These are phyloP conservation scores for Aspergillus baeticus DNA, from an alignment of 495 filamentous ascomycete species.

Conservation along the genomic window DNA sequence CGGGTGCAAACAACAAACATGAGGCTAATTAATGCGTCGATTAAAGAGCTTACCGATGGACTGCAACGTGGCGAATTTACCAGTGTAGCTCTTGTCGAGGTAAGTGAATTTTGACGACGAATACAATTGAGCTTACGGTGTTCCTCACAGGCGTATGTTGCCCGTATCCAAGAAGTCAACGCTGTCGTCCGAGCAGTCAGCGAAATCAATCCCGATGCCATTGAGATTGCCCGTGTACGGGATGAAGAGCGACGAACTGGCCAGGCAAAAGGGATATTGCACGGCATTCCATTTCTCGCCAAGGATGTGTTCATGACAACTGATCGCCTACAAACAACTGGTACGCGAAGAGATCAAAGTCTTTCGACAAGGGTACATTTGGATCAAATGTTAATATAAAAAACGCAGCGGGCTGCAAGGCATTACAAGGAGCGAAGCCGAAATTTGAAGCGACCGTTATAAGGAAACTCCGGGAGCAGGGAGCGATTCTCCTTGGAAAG, in stretches of 20 bases:
- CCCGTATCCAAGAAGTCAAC: slow-evolving; percentile 2
- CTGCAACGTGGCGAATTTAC: background rate
- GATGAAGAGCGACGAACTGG: background rate
- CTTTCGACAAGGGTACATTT: too few relatives aligned
- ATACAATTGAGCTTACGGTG: background rate
- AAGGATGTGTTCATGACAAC: background rate
- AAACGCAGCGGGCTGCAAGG: background rate
- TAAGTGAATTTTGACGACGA: background rate
- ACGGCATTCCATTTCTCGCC: background rate
- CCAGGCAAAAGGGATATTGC: background rate
- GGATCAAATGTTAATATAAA: too few relatives aligned
- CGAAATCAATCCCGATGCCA: background rate
- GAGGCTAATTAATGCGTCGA: too few relatives aligned
- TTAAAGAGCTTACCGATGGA: background rate
- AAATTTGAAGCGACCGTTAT: background rate
- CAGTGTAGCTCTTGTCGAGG: background rate
- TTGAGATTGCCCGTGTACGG: background rate
- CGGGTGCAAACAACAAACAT: too few relatives aligned
- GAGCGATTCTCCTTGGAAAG: background rate
- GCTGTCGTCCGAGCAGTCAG: background rate
- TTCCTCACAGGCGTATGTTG: background rate
- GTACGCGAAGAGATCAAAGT: too few relatives aligned
- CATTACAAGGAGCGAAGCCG: background rate
- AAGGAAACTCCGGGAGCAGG: background rate
- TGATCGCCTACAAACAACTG: background rate